Base-by-base conservation (phyloP, 441 rosid genomes). In the Euphorbia celastroides region DNA sequence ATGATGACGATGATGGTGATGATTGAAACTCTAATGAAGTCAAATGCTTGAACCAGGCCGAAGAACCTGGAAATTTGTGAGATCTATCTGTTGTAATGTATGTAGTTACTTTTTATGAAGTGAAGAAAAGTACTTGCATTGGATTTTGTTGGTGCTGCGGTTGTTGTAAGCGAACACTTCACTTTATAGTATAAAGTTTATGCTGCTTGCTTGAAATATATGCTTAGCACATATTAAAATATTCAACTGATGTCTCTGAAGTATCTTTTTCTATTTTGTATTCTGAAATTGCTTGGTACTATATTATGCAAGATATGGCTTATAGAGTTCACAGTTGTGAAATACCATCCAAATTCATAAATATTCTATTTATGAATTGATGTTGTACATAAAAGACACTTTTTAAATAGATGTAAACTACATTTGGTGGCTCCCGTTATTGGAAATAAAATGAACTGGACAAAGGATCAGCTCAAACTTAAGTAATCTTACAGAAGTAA, bases 1-100 rank as follows among this genome's bases (percentile, higher is more conserved):
- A 75, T 60, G 67, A 55, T 36, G 73, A 72, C 3, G 78, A 71
- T 1, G 74, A 69, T 0, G 73, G 71, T 0, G 74, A 71, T 9
- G 69, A 74, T 34, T 71, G 30, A 74, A 65, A 14, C 16, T 13
- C n/a, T 41, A 16, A 65, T 17, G 22, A 42, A 42, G 1, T 42
- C 12, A 42, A 42, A 38, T 34, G 50, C 17, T 16, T 25, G 32
- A 23, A 32, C 60, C 60, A 25, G 60, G 60, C 50, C 36, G 25
- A 23, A n/a, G 42, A 54, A 34, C 34, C 52, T 54, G 17, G 61
- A 65, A 44, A n/a, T 16, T 23, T 17, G 60, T 32, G 8, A 64
- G 44, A 58, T 58, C 25, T 17, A 3, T 30, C 17, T 31, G 60
- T 19, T 20, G n/a, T 65, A 5, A 32, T 62, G 48, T 46, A 48